Percentiles rank a stretch among this genome's conserved stretches.
These are phyloP conservation scores for Saccharomycopsis crataegensis DNA, from an alignment of 1,139 yeast species.

Conservation along the genomic window DNA sequence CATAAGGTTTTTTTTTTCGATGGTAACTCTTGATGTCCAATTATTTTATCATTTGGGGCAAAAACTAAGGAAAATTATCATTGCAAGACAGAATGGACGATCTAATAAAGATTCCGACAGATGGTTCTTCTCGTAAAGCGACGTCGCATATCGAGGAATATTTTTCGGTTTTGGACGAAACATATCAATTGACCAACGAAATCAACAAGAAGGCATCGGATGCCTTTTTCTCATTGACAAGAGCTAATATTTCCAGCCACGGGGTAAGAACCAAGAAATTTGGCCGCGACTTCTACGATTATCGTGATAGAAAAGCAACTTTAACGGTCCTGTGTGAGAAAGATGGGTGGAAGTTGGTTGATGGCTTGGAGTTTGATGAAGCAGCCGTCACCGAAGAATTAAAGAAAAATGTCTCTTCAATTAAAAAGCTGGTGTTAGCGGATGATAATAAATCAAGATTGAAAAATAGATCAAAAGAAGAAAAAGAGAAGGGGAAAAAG, in stretches of 20 bases:
- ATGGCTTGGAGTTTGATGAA: neutral
- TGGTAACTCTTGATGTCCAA: too few species aligned
- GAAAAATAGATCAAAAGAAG: neutral
- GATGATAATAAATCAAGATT: neutral
- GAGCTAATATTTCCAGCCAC: slow-evolving; percentile 8
- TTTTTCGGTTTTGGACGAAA: slow-evolving; percentile 5
- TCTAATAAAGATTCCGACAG: too few species aligned
- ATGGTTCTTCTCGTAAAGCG: too few species aligned
- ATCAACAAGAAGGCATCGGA: slow-evolving; percentile 5
- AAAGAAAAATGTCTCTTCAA: neutral
- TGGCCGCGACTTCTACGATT: slow-evolving; percentile 16
- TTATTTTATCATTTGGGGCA: too few species aligned
- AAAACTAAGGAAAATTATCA: too few species aligned
- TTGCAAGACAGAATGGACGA: too few species aligned
- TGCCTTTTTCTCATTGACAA: slow-evolving; percentile 8
- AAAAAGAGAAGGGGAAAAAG: neutral
- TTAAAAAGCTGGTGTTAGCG: neutral
- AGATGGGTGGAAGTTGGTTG: slow-evolving; percentile 2
- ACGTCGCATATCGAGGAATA: neutral
- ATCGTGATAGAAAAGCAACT: slow-evolving; percentile 9
- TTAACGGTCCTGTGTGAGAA: neutral
- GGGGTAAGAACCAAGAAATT: slow-evolving; percentile 8
- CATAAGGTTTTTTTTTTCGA: too few species aligned
- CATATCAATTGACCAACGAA: slow-evolving; percentile 11
- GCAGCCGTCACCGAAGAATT: neutral